Evolutionary conservation across 2,329 filamentous ascomycete genomes (phyloP), one percentile per base, ranked within the genome.

Genomic region (Diaporthe aspalathi): DNA sequence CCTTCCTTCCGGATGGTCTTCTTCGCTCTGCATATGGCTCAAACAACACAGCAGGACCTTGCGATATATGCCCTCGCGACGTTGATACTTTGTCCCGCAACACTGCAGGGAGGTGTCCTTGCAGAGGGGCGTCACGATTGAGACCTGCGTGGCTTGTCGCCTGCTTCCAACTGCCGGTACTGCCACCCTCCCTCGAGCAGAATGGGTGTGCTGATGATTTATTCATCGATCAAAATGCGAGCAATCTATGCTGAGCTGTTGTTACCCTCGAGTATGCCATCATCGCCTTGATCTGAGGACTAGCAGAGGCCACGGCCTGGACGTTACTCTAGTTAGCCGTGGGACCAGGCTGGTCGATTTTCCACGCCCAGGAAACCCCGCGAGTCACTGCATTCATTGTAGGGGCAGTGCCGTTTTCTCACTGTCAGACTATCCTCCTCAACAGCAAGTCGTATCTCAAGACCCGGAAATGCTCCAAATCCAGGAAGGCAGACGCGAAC

Each of bases 161-260:
- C n/a, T 16, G 29, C 52, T 70, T 56, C 53, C 57, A 69, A 67
- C 49, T 72, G 54, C 71, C 71, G 63, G 24, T 24, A 52, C 54
- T 53, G 35, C 29, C 53, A 57, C 32, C 68, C 22, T 56, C 49
- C 52, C 4, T 12, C 20, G 20, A 4, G 11, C 6, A 32, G n/a
- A 47, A 35, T 29, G 22, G 29, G 32, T 68, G 70, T 57, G 70
- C 45, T 17, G 14, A 29, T 38, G n/a, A 17, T 16, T 16, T 50
- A 17, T 50, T 35, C 24, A 65, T 65, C 43, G 45, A n/a, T 35
- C 57, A 38, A 50, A 5, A 50, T 49, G 45, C n/a, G 29, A 65
- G 27, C 7, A 50, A 50, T 38, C 45, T 17, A 47, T 22, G n/a
- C 20, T 32, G 20, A 24, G 45, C 12, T 9, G 5, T 35, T 35